These are phyloP conservation scores for Paraphysoderma sedebokerense DNA, from an alignment of 371 early-diverging fungal species.

Conservation along the genomic window DNA sequence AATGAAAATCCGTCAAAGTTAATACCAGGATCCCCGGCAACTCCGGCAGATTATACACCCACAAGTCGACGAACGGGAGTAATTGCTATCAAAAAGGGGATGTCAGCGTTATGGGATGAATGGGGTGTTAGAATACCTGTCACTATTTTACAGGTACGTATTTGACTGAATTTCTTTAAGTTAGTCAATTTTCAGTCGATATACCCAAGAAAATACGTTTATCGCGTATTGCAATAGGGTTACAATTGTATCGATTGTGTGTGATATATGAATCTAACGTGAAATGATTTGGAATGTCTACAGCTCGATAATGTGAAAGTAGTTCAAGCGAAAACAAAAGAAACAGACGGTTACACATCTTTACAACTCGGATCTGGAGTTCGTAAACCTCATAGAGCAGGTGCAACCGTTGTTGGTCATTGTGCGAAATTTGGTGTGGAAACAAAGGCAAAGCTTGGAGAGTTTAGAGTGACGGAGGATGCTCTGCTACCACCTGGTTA, in stretches of 20 bases:
- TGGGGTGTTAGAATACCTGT: conserved; percentile 78
- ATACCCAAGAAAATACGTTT: no score
- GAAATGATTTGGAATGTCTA: background rate
- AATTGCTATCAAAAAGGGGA: conserved; percentile 80
- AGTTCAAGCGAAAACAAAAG: conserved; percentile 37
- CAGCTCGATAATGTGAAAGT: conserved; percentile 57
- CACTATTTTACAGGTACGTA: conserved; percentile 71
- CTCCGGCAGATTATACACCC: no score
- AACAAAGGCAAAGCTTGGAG: conserved; percentile 56
- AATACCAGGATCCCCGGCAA: no score
- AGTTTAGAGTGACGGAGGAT: conserved; percentile 71
- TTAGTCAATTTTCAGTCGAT: no score
- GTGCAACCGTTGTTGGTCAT: conserved; percentile 55
- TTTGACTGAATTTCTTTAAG: background rate
- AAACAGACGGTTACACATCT: conserved; percentile 40
- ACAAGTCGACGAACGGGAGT: conserved; percentile 52
- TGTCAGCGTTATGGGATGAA: conserved; percentile 87
- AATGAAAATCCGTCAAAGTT: no score
- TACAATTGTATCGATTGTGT: background rate
- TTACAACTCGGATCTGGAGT: conserved; percentile 67
- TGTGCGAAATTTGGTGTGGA: conserved; percentile 47
- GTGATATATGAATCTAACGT: background rate
- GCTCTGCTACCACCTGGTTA: conserved; percentile 65
- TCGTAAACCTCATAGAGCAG: conserved; percentile 35
- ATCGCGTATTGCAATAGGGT: no score